phyloP scores from a whole-genome alignment of 257 asterid species.

The Cynanchum wilfordii region DNA sequence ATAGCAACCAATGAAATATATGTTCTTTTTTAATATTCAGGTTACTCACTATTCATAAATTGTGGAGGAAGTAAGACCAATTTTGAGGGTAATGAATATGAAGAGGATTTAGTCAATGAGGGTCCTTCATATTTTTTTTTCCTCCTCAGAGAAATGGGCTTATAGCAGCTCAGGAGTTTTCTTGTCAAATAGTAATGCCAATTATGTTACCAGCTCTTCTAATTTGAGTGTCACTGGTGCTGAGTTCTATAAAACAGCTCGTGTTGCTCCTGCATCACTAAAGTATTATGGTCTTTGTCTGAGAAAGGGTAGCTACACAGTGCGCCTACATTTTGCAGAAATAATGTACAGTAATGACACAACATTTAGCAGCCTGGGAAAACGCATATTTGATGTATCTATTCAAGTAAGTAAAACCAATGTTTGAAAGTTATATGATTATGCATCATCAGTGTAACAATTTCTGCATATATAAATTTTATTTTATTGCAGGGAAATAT shows the following conservation, averaged over 20 bases:
- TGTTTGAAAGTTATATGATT: background rate
- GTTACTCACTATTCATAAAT: constrained; percentile 57
- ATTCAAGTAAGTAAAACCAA: constrained; percentile 60
- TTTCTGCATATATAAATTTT: background rate
- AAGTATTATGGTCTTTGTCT: constrained; percentile 74
- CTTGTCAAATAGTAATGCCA: constrained; percentile 8
- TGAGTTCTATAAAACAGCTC: constrained; percentile 63
- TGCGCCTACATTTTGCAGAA: constrained; percentile 89
- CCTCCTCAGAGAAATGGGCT: constrained; percentile 54
- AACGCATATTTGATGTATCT: constrained; percentile 74
- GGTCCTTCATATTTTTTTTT: constrained; percentile 54
- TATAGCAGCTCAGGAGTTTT: constrained; percentile 71
- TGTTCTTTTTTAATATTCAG: constrained; percentile 31
- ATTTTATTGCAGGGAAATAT: constrained; percentile 57
- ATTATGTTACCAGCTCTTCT: constrained; percentile 21
- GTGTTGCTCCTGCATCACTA: constrained; percentile 70
- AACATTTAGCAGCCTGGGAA: constrained; percentile 63
- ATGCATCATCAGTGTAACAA: background rate
- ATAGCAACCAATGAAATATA: background rate
- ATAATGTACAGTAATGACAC: constrained; percentile 50
- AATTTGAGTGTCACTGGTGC: constrained; percentile 25
- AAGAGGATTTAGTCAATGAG: constrained; percentile 35
- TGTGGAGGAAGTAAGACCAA: constrained; percentile 60
- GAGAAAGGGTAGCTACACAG: constrained; percentile 75
- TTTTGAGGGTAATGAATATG: constrained; percentile 52